Evolutionary conservation across 2,329 filamentous ascomycete species (phyloP).

Genomic region (Nannizziopsis barbatae): DNA sequence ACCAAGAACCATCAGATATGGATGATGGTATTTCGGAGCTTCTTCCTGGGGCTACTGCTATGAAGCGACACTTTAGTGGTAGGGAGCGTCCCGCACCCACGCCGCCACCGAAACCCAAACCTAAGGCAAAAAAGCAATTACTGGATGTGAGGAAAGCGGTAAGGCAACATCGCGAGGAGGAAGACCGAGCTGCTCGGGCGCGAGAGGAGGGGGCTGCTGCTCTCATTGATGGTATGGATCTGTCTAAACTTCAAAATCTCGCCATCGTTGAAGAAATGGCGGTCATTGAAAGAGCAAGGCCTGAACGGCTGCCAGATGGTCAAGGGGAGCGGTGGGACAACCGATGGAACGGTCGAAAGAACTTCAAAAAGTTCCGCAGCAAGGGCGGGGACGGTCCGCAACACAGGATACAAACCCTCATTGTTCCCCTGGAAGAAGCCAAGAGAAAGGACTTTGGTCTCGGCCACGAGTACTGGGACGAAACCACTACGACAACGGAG

Average conservation of each 20-base stretch:
- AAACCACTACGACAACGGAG: conserved; percentile 20
- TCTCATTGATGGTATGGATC: conserved; percentile 53
- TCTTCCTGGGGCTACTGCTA: conserved; percentile 61
- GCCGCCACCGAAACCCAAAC: conserved; percentile 21
- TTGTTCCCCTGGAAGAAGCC: conserved; percentile 61
- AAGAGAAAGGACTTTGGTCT: conserved; percentile 61
- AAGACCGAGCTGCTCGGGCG: conserved; percentile 45
- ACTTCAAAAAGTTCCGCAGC: conserved; percentile 74
- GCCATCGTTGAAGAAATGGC: conserved; percentile 69
- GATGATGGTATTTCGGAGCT: conserved; percentile 58
- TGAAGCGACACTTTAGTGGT: conserved; percentile 66
- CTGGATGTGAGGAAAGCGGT: conserved; percentile 59
- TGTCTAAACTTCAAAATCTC: conserved; percentile 60
- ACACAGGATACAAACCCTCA: conserved; percentile 44
- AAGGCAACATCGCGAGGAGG: conserved; percentile 41
- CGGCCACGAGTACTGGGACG: conserved; percentile 63
- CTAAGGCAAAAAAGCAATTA: conserved; percentile 45
- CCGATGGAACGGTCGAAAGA: conserved; percentile 85
- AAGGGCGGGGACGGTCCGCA: conserved; percentile 28
- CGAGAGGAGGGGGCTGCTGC: conserved; percentile 55
- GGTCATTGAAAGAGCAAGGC: conserved; percentile 33
- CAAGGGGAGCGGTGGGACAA: conserved; percentile 65
- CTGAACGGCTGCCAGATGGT: conserved; percentile 23
- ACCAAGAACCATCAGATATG: conserved; percentile 24
- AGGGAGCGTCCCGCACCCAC: conserved; percentile 34